Conservation (phyloP, 371 early-diverging fungal species). For the Mucor racemosus region DNA sequence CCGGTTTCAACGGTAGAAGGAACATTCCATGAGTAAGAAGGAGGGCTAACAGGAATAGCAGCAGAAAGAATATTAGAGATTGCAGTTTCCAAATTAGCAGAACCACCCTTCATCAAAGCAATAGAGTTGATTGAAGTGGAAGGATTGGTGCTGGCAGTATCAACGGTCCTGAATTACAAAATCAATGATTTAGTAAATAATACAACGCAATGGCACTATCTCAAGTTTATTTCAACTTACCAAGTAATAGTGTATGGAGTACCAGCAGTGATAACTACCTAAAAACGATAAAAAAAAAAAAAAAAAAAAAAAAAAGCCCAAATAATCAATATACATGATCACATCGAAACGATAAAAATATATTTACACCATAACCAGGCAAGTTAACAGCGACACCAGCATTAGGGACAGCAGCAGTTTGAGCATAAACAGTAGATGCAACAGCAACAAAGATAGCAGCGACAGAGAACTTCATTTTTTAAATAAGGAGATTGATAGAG, state of each 20-base stretch:
- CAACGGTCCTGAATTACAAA: slow-evolving; percentile 29
- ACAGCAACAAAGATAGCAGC: slow-evolving; percentile 22
- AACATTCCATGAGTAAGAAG: slow-evolving; percentile 38
- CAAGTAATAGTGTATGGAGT: slow-evolving; percentile 34
- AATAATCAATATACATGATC: neutral
- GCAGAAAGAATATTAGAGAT: slow-evolving; percentile 29
- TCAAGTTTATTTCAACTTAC: slow-evolving; percentile 19
- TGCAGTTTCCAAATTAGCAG: slow-evolving; percentile 29
- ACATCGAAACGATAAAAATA: neutral
- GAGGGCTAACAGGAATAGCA: slow-evolving; percentile 28
- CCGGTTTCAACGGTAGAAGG: slow-evolving; percentile 29
- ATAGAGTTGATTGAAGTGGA: slow-evolving; percentile 29
- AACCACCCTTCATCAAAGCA: slow-evolving; percentile 37
- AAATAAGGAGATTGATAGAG: neutral
- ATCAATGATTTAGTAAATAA: neutral
- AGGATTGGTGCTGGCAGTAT: slow-evolving; percentile 11
- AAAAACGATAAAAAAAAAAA: slow-evolving; percentile 11
- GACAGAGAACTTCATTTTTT: slow-evolving; percentile 26
- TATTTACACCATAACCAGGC: slow-evolving; percentile 41
- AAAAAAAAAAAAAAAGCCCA: no score
- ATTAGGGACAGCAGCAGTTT: slow-evolving; percentile 8
- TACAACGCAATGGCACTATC: neutral
- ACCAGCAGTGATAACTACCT: slow-evolving; percentile 41
- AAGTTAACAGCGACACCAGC: slow-evolving; percentile 37
- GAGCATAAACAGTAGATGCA: slow-evolving; percentile 19